Evolutionary conservation across 1,284 basidiomycete genomes (phyloP), one percentile per base, ranked within the genome.

Genomic region (Trametes versicolor): DNA sequence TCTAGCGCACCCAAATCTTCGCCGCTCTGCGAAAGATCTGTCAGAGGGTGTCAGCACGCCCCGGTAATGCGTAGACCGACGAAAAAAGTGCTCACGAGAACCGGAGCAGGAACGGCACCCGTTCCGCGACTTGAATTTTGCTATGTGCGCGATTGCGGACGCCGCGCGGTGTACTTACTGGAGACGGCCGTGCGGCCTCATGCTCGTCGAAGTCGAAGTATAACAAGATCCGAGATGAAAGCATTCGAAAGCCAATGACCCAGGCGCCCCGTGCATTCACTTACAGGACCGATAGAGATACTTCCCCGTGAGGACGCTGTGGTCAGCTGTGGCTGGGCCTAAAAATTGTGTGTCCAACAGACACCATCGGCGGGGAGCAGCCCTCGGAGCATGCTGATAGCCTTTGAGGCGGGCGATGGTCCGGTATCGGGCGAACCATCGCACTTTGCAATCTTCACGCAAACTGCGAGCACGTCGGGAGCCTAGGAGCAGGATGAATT

Each of bases 391-490:
- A n/a, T 17, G 4, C 15, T 17, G 41, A 43, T 43, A 19, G 41
- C 15, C 15, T 43, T 43, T n/a, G 19, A 3, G 41, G 15, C 2
- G 17, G 1, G 8, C 7, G 25, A n/a, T 9, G 37, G 10, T 55
- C 37, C 37, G 32, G 23, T n/a, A n/a, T 13, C 34, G 32, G 39
- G 53, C 34, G 25, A 17, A 23, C 29, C 29, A n/a, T 32, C 29
- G 8, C 29, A n/a, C 8, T 32, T 21, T 19, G 32, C 19, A 27
- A 32, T 39, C 36, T 54, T 39, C 21, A 55, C 39, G 25, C 53
- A 55, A 55, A 25, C 52, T 55, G 53, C 39, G 53, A 55, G 17
- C 23, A 41, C 13, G 25, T 23, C 53, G 53, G 52, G 21, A 39
- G n/a, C n/a, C n/a, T n/a, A n/a, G 36, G 53, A 55, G 37, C 27